Evolutionary conservation across 352 stramenopile species (phyloP).

Genomic region (Globisporangium cederbergense): DNA sequence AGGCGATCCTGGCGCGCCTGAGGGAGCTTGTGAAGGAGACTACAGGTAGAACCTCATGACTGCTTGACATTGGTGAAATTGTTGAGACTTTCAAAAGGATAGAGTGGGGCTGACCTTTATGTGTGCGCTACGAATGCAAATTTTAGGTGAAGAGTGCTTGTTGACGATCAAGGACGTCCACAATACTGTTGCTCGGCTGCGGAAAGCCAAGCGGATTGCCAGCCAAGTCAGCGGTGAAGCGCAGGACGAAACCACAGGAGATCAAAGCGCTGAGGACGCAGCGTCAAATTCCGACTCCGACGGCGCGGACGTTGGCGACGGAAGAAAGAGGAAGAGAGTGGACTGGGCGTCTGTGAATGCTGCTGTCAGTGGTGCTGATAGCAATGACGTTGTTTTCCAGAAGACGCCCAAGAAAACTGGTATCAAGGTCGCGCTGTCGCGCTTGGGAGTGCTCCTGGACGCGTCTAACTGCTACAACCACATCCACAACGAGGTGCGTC

Average conservation of each 20-base stretch:
- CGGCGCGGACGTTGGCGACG: not conserved
- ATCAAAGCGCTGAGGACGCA: not conserved
- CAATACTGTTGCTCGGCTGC: not conserved
- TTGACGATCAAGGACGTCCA: slow-evolving; percentile 3
- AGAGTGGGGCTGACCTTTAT: not conserved
- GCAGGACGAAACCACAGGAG: not conserved
- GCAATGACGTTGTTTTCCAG: not conserved
- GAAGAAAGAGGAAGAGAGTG: not conserved
- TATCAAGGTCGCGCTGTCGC: not conserved
- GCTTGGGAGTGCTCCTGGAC: not conserved
- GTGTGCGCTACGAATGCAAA: not conserved
- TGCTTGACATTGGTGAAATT: not conserved
- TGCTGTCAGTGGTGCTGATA: not conserved
- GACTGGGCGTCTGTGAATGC: not conserved
- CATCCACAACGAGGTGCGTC: slow-evolving; percentile 1
- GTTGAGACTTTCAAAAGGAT: not conserved
- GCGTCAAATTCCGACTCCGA: slow-evolving; percentile 1
- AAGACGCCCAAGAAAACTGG: not conserved
- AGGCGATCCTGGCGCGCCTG: not conserved
- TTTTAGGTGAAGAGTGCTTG: not conserved
- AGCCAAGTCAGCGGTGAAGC: not conserved
- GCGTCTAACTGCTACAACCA: slow-evolving; percentile 5
- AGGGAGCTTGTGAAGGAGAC: not conserved
- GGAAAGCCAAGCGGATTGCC: not conserved
- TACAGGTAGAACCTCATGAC: not conserved